Base-by-base conservation (phyloP, 2,329 filamentous ascomycete genomes). In the Pyricularia sp. region DNA sequence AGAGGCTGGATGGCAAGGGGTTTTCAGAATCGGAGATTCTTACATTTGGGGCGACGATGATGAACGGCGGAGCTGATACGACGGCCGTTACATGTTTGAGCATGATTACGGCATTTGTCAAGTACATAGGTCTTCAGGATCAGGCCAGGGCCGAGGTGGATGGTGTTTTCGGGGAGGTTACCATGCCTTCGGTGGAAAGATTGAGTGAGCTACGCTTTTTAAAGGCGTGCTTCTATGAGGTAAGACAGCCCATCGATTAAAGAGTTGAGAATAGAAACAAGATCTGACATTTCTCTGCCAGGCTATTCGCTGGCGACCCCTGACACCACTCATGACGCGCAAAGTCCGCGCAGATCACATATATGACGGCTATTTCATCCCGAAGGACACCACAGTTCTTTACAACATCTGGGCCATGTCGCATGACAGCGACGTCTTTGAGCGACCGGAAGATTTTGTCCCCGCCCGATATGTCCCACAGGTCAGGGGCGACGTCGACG, bases 1-100 rank as follows among this genome's bases (percentile, higher is more conserved):
- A 53, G 44, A 6, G n/a, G 44, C 16, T 53, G 44, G 44, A 16
- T 13, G 44, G n/a, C 44, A 53, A 53, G 16, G 44, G n/a, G 16
- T 53, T 19, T 53, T 19, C 44, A 4, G 10, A 76, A 78, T 62
- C 69, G 6, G 44, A 53, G 6, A 53, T 72, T 13, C 73, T 76
- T 5, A 73, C 74, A 0, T 73, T 82, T 57, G 44, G 44, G 6
- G 2, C 44, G 44, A 75, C 75, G 0, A 62, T 81, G 7, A 79
- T 79, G 65, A 80, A 80, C 31, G 80, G 79, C 16, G 77, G 81
- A 33, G 80, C 75, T 4, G 81, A 83, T 67, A 83, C 81, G 0
- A 82, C 79, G 0, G 77, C 79, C 0, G 78, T 76, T 13, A 80
- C 78, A 0, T 72, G 82, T 24, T 78, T 78, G 66, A 77, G 75